These are phyloP conservation scores for Leishmania martiniquensis DNA, from an alignment of 208 protist genomes.

Conservation along the genomic window DNA sequence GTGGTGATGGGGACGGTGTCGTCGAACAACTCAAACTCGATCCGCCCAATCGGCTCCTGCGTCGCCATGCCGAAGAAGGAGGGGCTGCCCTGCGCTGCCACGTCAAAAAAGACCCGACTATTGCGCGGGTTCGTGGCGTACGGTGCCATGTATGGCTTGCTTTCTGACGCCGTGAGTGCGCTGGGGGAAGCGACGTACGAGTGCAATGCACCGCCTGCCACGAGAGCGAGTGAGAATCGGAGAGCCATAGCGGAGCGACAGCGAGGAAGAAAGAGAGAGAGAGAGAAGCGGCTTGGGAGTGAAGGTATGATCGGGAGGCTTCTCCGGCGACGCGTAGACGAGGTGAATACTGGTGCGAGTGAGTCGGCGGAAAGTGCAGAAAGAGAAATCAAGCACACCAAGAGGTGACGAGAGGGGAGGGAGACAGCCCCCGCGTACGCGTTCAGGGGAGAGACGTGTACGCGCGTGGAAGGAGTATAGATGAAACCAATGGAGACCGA, in stretches of 20 bases:
- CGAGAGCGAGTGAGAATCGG: slow-evolving; percentile 50
- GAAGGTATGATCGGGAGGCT: not conserved
- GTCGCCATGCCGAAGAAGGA: slow-evolving; percentile 61
- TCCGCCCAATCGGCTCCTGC: slow-evolving; percentile 71
- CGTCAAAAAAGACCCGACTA: slow-evolving; percentile 87
- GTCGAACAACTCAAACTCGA: slow-evolving; percentile 95
- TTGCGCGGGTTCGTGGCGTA: slow-evolving; percentile 72
- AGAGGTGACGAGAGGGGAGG: not conserved
- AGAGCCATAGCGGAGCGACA: slow-evolving; percentile 67
- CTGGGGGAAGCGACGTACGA: slow-evolving; percentile 17
- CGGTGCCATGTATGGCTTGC: slow-evolving; percentile 48
- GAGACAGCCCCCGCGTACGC: too few relatives aligned
- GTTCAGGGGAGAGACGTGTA: too few relatives aligned
- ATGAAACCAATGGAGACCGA: too few relatives aligned
- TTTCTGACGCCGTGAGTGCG: slow-evolving; percentile 28
- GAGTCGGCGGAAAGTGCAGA: not conserved
- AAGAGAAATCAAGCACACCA: too few relatives aligned
- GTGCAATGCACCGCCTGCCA: slow-evolving; percentile 45
- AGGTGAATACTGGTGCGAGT: not conserved
- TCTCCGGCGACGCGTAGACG: too few relatives aligned
- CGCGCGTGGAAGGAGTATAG: too few relatives aligned
- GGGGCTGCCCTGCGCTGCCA: slow-evolving; percentile 40
- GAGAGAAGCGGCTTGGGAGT: not conserved
- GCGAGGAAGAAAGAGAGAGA: slow-evolving; percentile 3
- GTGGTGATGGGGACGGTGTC: slow-evolving; percentile 94